phyloP scores from a whole-genome alignment of 225 moss, liverwort and hornwort species.

The Marchantia paleacea region DNA sequence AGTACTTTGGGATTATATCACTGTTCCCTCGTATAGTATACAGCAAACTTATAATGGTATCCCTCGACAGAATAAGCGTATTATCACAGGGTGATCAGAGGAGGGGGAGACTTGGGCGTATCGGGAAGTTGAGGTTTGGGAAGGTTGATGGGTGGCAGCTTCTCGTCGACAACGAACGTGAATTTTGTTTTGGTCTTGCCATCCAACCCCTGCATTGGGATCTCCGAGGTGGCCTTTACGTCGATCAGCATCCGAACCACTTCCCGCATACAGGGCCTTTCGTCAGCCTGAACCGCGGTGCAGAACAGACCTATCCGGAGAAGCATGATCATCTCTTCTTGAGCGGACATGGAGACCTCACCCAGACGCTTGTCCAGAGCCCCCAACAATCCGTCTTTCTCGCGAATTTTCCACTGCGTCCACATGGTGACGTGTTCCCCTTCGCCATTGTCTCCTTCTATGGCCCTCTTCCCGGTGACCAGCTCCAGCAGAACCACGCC shows the following conservation, averaged over 20 bases:
- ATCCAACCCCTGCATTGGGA: conserved; percentile 5
- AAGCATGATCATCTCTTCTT: conserved; percentile 41
- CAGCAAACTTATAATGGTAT: too few species aligned
- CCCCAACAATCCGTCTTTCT: conserved; percentile 19
- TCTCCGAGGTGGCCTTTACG: conserved; percentile 17
- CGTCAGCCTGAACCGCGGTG: conserved; percentile 29
- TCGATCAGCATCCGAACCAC: conserved; percentile 45
- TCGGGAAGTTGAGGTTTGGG: conserved; percentile 1
- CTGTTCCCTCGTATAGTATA: too few species aligned
- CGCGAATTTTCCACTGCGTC: conserved; percentile 32
- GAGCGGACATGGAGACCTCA: conserved; percentile 11
- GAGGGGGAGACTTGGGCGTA: conserved; percentile 16
- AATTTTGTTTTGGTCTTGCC: background rate
- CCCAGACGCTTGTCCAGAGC: conserved; percentile 37
- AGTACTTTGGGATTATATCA: too few species aligned
- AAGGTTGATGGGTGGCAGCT: background rate
- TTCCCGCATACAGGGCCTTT: conserved; percentile 41
- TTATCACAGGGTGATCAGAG: conserved; percentile 5
- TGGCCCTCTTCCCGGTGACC: conserved; percentile 36
- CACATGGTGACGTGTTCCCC: conserved; percentile 35
- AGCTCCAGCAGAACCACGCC: conserved; percentile 45
- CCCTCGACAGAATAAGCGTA: background rate
- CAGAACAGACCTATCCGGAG: conserved; percentile 41
- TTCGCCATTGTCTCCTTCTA: conserved; percentile 27
- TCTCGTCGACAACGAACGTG: background rate